Evolutionary conservation across 495 filamentous ascomycete species (phyloP).

Genomic region (Trypethelium eluteriae): DNA sequence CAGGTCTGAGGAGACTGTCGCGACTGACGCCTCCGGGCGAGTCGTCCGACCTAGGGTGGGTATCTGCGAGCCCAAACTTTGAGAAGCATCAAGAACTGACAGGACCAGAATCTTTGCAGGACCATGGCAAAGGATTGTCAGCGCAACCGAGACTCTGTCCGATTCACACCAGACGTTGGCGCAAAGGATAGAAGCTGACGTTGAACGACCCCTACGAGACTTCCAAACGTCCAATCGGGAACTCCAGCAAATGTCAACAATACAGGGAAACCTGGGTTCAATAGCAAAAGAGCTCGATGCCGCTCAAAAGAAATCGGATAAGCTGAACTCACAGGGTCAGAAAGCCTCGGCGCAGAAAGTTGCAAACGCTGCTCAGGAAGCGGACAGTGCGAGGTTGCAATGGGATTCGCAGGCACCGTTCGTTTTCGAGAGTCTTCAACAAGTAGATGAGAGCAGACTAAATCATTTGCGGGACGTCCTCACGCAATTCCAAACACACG

Average conservation of each 20-base stretch:
- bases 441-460: constrained; percentile 77
- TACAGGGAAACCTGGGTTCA: constrained; percentile 68
- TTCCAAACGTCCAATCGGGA: constrained; percentile 67
- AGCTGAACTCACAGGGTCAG: constrained; percentile 68
- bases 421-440: constrained; percentile 90
- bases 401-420: constrained; percentile 97
- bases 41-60: constrained; percentile 77
- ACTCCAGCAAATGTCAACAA: constrained; percentile 73
- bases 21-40: constrained; percentile 53
- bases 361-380: constrained; percentile 61
- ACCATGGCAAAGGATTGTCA: constrained; percentile 88
- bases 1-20: constrained; percentile 72
- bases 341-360: constrained; percentile 76
- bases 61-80: constrained; percentile 19
- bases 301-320: constrained; percentile 81
- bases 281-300: constrained; percentile 80
- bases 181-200: constrained; percentile 79
- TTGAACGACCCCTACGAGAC: constrained; percentile 74
- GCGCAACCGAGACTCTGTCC: constrained; percentile 70
- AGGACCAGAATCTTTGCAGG: constrained; percentile 69
- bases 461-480: constrained; percentile 89
- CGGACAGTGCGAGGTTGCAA: constrained; percentile 69
- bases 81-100: background rate
- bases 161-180: constrained; percentile 77
- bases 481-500: constrained; percentile 87